Base-by-base conservation (phyloP, 495 filamentous ascomycete genomes). In the Trichoderma erinaceum region DNA sequence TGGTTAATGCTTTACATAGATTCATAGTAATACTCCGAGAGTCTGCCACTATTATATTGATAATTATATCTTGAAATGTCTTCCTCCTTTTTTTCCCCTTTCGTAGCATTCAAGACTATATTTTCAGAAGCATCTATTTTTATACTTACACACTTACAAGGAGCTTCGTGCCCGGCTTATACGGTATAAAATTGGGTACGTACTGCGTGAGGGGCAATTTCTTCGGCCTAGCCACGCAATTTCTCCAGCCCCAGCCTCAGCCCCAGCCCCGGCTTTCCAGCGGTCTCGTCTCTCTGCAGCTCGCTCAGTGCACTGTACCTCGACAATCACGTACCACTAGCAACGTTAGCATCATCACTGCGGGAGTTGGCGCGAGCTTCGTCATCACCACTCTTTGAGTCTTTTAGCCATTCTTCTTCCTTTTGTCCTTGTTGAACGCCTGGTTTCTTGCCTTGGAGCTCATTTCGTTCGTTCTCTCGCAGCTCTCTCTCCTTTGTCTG, bases 361-460 rank as follows among this genome's bases (percentile, higher is more conserved):
- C 4, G 56, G 56, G 56, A 41, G 63, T 44, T 65, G 63, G 63
- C 63, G 63, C 32, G 63, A 65, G 63, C 63, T 65, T 65, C 63
- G 63, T 65, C 63, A 65, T 65, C 63, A 41, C 63, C 63, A 35
- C 15, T 21, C 29, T 44, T 11, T 25, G 41, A 52, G 48, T 23
- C 32, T 35, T 44, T 65, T 16, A 44, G 32, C 63, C 63, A 7
- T 38, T 10, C 32, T 43, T 65, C 63, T 25, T 44, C 12, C 10
- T 41, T 25, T 44, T 41, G 41, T 27, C 63, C 13, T 11, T 29
- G 23, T 61, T 4, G 11, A 25, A 61, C 56, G 56, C 56, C 27
- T 61, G 56, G 1, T 32, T 61, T 61, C 27, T 21, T 61, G 56
- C 56, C 16, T 27, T 65, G 61, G 43, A 18, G 43, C 43, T 41